A percentile compares a stretch with the other conserved stretches of the same genome.
Conservation (phyloP, 2,329 filamentous ascomycete genomes). For the Raffaelea ambrosiae region DNA sequence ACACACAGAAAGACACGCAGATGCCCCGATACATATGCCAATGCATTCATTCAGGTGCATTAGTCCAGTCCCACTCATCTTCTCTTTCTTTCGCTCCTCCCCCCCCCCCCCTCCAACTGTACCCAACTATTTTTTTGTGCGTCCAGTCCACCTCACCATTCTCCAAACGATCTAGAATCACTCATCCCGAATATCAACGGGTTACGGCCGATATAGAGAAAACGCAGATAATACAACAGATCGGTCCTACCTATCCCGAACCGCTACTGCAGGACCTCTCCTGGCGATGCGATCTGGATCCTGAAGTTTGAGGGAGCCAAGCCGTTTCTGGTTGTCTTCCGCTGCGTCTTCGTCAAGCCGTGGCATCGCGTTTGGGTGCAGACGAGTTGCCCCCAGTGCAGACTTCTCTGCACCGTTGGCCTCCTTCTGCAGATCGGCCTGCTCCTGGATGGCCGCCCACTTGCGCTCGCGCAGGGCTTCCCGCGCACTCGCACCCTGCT, state of each 20-base stretch:
- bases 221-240: conserved; percentile 22
- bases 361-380: conserved; percentile 33
- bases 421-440: conserved; percentile 61
- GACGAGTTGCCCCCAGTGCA: conserved; percentile 23
- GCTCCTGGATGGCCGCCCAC: conserved; percentile 79
- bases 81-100: background rate
- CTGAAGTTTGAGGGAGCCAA: conserved; percentile 85
- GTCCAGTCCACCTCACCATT: too few species aligned
- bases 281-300: conserved; percentile 60
- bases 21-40: background rate
- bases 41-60: background rate
- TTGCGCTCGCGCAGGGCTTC: conserved; percentile 75
- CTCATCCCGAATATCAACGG: too few species aligned
- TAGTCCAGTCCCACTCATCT: background rate
- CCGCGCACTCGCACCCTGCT: conserved; percentile 81
- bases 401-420: conserved; percentile 26
- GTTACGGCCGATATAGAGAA: too few species aligned
- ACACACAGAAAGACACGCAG: background rate
- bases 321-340: conserved; percentile 75
- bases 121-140: too few species aligned
- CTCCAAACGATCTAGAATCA: too few species aligned
- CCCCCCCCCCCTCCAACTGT: too few species aligned
- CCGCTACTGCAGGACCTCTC: conserved; percentile 26
- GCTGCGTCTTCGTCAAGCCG: conserved; percentile 71
- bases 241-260: conserved; percentile 49